phyloP scores from a whole-genome alignment of 495 filamentous ascomycete genomes.

The Penicillium arizonense region DNA sequence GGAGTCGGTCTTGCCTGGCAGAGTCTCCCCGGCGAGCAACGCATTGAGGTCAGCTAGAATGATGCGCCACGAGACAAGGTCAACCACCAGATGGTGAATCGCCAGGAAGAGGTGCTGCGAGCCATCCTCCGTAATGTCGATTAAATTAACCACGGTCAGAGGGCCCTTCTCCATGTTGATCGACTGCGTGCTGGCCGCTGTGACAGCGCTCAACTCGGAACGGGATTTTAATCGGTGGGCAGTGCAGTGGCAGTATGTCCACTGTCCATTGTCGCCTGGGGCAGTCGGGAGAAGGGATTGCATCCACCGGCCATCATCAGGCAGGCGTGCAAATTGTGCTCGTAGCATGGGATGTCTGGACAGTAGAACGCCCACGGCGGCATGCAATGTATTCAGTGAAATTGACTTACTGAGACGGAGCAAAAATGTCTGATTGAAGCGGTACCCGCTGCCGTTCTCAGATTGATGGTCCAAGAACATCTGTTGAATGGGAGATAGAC shows the following conservation, averaged over 20 bases:
- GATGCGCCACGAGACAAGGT: background rate
- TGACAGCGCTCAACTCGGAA: background rate
- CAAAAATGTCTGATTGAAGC: slow-evolving; percentile 47
- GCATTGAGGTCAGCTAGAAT: background rate
- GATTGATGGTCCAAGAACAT: slow-evolving; percentile 52
- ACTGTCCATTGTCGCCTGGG: background rate
- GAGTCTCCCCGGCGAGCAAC: background rate
- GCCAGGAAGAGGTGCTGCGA: background rate
- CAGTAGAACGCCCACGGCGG: background rate
- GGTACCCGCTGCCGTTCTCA: slow-evolving; percentile 43
- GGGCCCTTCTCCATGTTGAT: background rate
- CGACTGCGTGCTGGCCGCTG: background rate
- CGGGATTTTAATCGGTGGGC: background rate
- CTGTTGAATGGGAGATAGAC: slow-evolving; percentile 61
- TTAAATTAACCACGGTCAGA: background rate
- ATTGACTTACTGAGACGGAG: background rate
- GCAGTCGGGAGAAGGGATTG: background rate
- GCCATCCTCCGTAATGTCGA: background rate
- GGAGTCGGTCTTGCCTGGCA: background rate
- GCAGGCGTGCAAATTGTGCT: background rate
- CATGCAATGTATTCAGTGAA: background rate
- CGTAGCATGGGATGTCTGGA: background rate
- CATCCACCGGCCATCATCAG: background rate
- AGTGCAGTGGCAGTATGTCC: background rate
- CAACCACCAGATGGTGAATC: background rate